Percentiles rank a stretch among this genome's conserved stretches.
phyloP scores from a whole-genome alignment of 495 filamentous ascomycete species.

The Neurospora africana region DNA sequence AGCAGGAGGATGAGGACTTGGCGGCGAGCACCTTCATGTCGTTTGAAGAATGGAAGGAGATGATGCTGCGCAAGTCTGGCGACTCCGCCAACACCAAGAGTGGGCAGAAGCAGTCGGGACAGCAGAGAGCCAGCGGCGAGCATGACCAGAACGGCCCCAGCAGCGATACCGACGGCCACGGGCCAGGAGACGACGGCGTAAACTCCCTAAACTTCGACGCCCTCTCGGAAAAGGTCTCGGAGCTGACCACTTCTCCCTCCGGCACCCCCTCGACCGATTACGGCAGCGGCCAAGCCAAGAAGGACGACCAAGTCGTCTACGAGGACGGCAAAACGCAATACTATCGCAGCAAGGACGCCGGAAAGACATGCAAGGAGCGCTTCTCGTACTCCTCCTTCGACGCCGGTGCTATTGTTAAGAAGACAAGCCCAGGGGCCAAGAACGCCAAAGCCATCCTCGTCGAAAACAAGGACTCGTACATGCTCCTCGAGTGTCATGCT shows the following conservation, averaged over 20 bases:
- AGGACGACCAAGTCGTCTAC: conserved; percentile 32
- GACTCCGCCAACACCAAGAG: conserved; percentile 58
- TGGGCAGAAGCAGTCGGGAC: conserved; percentile 32
- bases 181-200: conserved; percentile 77
- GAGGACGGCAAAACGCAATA: conserved; percentile 39
- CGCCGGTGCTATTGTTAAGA: conserved; percentile 85
- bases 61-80: conserved; percentile 77
- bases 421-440: conserved; percentile 75
- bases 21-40: conserved; percentile 85
- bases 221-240: conserved; percentile 34
- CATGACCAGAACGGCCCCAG: conserved; percentile 21
- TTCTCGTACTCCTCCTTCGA: conserved; percentile 98
- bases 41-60: conserved; percentile 97
- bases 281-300: conserved; percentile 27
- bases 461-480: conserved; percentile 97
- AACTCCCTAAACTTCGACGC: conserved; percentile 82
- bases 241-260: conserved; percentile 20
- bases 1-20: conserved; percentile 39
- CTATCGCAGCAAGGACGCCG: conserved; percentile 76
- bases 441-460: conserved; percentile 77
- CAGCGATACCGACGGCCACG: conserved; percentile 22
- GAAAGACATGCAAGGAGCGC: conserved; percentile 79
- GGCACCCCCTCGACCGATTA: conserved; percentile 21
- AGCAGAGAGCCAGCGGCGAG: background rate
- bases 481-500: conserved; percentile 82